Evolutionary conservation across 169 alveolate species (phyloP), one percentile per base, ranked within the genome.

Genomic region (Plasmodium vivax): DNA sequence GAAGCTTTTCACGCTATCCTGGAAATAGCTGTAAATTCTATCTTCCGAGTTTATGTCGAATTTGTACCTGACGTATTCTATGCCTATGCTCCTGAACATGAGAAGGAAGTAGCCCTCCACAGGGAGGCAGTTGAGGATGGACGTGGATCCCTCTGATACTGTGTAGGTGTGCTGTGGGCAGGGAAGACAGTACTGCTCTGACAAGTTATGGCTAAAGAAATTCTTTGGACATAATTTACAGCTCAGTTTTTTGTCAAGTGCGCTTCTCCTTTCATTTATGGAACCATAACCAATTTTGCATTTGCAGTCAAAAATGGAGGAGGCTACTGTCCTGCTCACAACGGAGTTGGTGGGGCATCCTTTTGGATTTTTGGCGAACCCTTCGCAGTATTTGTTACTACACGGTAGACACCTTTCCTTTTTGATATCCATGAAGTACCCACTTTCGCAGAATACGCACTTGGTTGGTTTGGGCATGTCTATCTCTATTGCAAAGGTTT

Each of bases 131-230:
- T 90, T 93, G 3, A 41, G 43, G 83, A 96, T 94, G 19, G 97
- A 95, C 14, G 91, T 72, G 8, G 97, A 56, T 54, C 97, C 97
- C 27, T 74, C 82, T 45, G 84, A 51, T 34, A 71, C 58, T 8
- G 97, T 96, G 82, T 93, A 95, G 19, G 97, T 96, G 54, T 92
- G 62, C 58, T 32, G 43, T 14, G 97, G 97, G 81, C 97, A 96
- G 19, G 92, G 96, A 23, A 96, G 79, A 85, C 97, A 96, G 8
- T 38, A 85, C 45, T 71, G 85, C n/a, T 91, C 93, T 30, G 97
- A 82, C 34, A 96, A 95, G 36, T 94, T 95, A 72, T 95, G 92
- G 38, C 82, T 92, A 82, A 92, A 92, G 68, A 82, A 92, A 83
- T 93, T 93, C 41, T 58, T 62, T 27, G 95, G 95, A 30, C 95